Base-by-base conservation (phyloP, 2,329 filamentous ascomycete genomes). In the Alternaria arbusti region DNA sequence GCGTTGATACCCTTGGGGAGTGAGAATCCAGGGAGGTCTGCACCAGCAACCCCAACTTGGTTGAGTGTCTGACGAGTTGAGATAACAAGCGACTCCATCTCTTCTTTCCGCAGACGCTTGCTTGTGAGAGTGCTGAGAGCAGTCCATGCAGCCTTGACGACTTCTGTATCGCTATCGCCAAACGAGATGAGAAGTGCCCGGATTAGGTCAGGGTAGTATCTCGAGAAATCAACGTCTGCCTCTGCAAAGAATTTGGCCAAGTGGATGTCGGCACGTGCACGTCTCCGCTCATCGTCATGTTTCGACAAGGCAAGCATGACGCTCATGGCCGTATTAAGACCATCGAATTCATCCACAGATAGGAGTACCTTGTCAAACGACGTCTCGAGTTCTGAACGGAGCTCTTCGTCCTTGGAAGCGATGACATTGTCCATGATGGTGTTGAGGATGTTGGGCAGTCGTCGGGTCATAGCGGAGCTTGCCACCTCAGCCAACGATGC, bases 1-100 rank as follows among this genome's bases (percentile, higher is more conserved):
- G 96, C 94, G 76, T 94, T 97, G 85, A 99, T 97, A 66, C 96
- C 96, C 87, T 98, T 99, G 2, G 95, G 96, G 60, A 98, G 84
- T 36, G 85, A 86, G 83, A 99, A 99, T 36, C 96, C 96, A 43
- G 94, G 89, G 50, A 99, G 85, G 74, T 94, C 90, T 44, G 90
- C 87, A 26, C 96, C 96, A 45, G 94, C 84, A 47, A 97, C 92
- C 71, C 96, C 96, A 50, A 98, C 92, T 74, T 95, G 93, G 69
- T 92, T 90, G 58, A 99, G 86, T 1, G 92, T 90, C 79, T 96
- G 92, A 63, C 95, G 87, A 3, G 95, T 97, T 0, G 95, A 96
- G 57, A 89, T 84, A 17, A 97, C 94, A 49, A 99, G 86, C 1
- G 91, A 89, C 77, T 99, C 96, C 96, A 99, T 98, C 81, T 98